Base-by-base conservation (phyloP, 345 rosid species). In the Salix caprea region DNA sequence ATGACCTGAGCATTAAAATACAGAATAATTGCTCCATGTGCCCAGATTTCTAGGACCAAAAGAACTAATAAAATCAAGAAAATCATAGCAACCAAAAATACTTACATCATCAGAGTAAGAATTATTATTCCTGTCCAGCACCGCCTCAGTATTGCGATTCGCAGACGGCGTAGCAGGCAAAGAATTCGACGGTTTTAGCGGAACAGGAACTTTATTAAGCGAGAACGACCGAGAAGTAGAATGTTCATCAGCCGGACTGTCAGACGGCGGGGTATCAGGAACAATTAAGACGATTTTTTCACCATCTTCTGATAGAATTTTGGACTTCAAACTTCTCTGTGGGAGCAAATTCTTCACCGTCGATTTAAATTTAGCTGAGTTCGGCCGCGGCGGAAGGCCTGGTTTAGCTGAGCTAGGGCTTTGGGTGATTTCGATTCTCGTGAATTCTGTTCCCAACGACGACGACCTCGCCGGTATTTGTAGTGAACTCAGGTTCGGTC, bases 331-430 rank as follows among this genome's bases (percentile, higher is more conserved):
- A 78, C 88, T 85, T 70, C 81, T 79, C 75, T 83, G 88, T 12
- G 88, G 88, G 76, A 84, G 76, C 62, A 89, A 71, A 78, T 75
- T 81, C 70, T 69, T 87, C 56, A 84, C 78, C 1, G 89, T 70
- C 44, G 88, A 81, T 78, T 69, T 82, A 73, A 84, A 74, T 84
- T 74, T 87, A 70, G 89, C 83, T 13, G 91, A 85, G 85, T 75
- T 80, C 42, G 87, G 87, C 74, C 85, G 76, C 2, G 91, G 91
- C 42, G 91, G 88, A 48, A 85, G 77, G 48, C 82, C 87, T 30
- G 76, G 66, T 79, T 76, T 80, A 66, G 65, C 71, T 10, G 90
- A 79, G 64, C 76, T 73, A 73, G 90, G 86, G 80, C 87, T 82
- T 26, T 80, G 72, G 7, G 84, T 40, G 69, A 82, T 56, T 37